These are phyloP conservation scores for Neofusicoccum kwambonambiense DNA, from an alignment of 2,329 filamentous ascomycete genomes.

Conservation along the genomic window DNA sequence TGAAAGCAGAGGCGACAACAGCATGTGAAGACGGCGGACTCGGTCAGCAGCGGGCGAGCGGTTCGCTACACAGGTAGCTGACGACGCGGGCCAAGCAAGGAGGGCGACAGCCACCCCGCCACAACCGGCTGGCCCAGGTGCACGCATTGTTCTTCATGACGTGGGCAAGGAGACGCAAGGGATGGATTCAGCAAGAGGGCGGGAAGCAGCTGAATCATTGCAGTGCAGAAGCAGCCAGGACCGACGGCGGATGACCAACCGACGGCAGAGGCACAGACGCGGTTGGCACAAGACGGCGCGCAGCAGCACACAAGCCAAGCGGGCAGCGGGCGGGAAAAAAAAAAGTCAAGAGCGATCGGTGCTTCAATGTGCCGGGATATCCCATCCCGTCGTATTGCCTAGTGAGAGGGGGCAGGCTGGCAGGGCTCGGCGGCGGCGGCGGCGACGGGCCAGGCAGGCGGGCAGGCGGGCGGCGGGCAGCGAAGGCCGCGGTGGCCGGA, in stretches of 20 bases:
- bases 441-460: background rate
- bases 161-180: background rate
- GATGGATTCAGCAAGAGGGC: background rate
- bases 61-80: background rate
- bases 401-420: background rate
- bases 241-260: background rate
- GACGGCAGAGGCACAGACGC: background rate
- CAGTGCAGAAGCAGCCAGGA: background rate
- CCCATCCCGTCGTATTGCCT: background rate
- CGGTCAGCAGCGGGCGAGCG: background rate
- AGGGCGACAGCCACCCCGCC: constrained; percentile 1
- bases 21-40: constrained; percentile 2
- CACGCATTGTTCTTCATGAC: background rate
- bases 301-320: background rate
- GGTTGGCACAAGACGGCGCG: background rate
- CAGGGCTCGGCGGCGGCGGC: background rate
- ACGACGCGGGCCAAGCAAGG: background rate
- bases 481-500: background rate
- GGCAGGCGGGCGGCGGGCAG: background rate
- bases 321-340: background rate
- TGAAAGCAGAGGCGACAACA: background rate
- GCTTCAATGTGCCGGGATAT: background rate
- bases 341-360: background rate
- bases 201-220: background rate
- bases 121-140: background rate